Percentiles rank a stretch among this genome's conserved stretches.
These are phyloP conservation scores for Phytophthora constricta DNA, from an alignment of 352 stramenopile genomes.

Conservation along the genomic window DNA sequence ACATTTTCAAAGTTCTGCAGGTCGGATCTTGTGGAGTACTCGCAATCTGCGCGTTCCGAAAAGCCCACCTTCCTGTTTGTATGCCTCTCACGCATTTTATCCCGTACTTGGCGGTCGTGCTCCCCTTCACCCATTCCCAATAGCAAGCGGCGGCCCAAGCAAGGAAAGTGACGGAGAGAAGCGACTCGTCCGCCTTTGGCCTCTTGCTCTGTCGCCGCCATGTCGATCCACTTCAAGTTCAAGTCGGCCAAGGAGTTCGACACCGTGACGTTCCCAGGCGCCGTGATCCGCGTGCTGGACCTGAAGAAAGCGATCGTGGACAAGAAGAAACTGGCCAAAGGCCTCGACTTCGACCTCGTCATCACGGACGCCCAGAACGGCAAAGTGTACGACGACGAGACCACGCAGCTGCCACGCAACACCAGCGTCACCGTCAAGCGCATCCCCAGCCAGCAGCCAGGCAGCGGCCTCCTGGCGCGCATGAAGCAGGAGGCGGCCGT, in stretches of 20 bases:
- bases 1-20: too few relatives aligned
- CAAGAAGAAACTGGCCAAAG: slow-evolving; percentile 93
- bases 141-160: not conserved
- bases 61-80: too few relatives aligned
- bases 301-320: slow-evolving; percentile 95
- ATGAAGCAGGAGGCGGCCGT: slow-evolving; percentile 87
- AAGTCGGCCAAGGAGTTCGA: slow-evolving; percentile 92
- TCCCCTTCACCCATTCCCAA: not conserved
- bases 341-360: slow-evolving; percentile 92
- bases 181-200: not conserved
- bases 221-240: slow-evolving; percentile 94
- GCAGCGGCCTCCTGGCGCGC: slow-evolving; percentile 76
- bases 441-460: slow-evolving; percentile 82
- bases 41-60: too few relatives aligned
- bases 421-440: slow-evolving; percentile 93
- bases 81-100: not conserved
- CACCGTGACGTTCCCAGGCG: slow-evolving; percentile 85
- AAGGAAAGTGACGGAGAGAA: not conserved
- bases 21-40: too few relatives aligned
- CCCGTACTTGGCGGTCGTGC: not conserved
- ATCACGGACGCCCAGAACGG: slow-evolving; percentile 93
- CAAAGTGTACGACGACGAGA: slow-evolving; percentile 93
- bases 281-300: slow-evolving; percentile 88
- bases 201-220: slow-evolving; percentile 29
- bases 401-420: slow-evolving; percentile 88